Evolutionary conservation across 495 filamentous ascomycete genomes (phyloP).

Genomic region (Friedmanniomyces endolithicus): DNA sequence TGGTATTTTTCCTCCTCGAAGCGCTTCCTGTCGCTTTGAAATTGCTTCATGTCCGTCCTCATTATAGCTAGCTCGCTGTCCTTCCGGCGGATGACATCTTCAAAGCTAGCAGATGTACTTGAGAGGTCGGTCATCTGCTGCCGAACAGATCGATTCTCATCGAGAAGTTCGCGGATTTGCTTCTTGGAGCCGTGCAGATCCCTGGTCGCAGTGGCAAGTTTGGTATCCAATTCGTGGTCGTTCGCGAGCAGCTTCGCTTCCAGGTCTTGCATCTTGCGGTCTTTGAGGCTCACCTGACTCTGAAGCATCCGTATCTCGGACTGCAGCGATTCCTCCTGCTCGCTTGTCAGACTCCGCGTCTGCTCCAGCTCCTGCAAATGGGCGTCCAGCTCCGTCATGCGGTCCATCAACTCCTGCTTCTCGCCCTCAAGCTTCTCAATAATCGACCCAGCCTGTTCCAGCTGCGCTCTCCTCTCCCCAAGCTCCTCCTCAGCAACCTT

Average conservation of each 20-base stretch:
- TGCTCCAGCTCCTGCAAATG: slow-evolving; percentile 55
- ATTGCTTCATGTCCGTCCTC: slow-evolving; percentile 66
- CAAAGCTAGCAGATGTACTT: slow-evolving; percentile 82
- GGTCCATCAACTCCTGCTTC: slow-evolving; percentile 59
- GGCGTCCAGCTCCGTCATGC: slow-evolving; percentile 52
- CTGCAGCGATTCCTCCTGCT: slow-evolving; percentile 56
- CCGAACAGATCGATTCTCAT: slow-evolving; percentile 73
- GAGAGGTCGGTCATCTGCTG: slow-evolving; percentile 80
- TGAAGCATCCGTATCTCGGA: slow-evolving; percentile 84
- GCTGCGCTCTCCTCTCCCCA: slow-evolving; percentile 60
- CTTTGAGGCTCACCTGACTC: slow-evolving; percentile 79
- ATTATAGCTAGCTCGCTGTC: slow-evolving; percentile 85
- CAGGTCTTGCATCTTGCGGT: slow-evolving; percentile 78
- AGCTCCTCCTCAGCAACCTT: slow-evolving; percentile 79
- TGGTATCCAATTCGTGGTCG: slow-evolving; percentile 83
- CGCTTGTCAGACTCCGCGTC: slow-evolving; percentile 54
- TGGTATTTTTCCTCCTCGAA: slow-evolving; percentile 63
- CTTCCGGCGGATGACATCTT: slow-evolving; percentile 82
- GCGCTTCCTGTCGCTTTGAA: slow-evolving; percentile 59
- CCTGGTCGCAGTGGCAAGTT: slow-evolving; percentile 68
- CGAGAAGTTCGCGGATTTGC: slow-evolving; percentile 60
- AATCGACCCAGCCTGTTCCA: slow-evolving; percentile 83
- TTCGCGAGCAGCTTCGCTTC: slow-evolving; percentile 72
- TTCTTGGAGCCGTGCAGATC: slow-evolving; percentile 59
- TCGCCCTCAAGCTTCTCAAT: slow-evolving; percentile 74